Conservation (phyloP, 768 basidiomycete genomes). For the Leccinellum rugosiceps region DNA sequence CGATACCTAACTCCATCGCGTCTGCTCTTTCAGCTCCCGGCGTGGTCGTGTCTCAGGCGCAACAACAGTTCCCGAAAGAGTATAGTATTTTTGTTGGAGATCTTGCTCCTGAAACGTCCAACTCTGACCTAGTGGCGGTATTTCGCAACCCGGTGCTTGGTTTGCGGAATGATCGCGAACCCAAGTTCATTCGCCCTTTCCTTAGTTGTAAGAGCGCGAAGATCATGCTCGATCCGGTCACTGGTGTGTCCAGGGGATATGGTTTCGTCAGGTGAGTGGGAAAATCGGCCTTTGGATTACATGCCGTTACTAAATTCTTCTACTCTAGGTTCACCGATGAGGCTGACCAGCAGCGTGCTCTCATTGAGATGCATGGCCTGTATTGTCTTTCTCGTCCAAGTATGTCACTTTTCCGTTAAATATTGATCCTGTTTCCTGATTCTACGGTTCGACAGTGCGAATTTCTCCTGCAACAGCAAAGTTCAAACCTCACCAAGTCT, state of each 20-base stretch:
- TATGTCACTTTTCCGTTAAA: slow-evolving; percentile 37
- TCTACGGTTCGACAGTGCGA: slow-evolving; percentile 60
- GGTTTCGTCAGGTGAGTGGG: slow-evolving; percentile 79
- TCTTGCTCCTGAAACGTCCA: slow-evolving; percentile 88
- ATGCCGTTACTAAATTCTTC: slow-evolving; percentile 3
- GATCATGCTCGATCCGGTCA: slow-evolving; percentile 90
- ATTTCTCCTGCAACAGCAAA: slow-evolving; percentile 89
- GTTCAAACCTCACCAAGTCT: slow-evolving; percentile 59
- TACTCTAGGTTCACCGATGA: slow-evolving; percentile 78
- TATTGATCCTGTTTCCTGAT: slow-evolving; percentile 15
- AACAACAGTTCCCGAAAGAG: slow-evolving; percentile 73
- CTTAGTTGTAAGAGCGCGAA: slow-evolving; percentile 92
- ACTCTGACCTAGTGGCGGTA: slow-evolving; percentile 92
- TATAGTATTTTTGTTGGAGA: slow-evolving; percentile 96
- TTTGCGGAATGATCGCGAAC: slow-evolving; percentile 80
- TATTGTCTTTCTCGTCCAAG: slow-evolving; percentile 88
- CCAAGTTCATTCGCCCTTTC: slow-evolving; percentile 87
- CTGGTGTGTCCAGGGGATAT: slow-evolving; percentile 86
- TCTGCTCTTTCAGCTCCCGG: slow-evolving; percentile 30
- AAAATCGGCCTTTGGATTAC: slow-evolving; percentile 7
- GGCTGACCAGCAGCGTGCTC: slow-evolving; percentile 82
- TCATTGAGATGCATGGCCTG: slow-evolving; percentile 89
- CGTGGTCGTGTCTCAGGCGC: slow-evolving; percentile 27
- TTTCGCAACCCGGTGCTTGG: slow-evolving; percentile 89
- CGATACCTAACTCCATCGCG: slow-evolving; percentile 35